Percentiles rank a stretch among this genome's conserved stretches.
These are phyloP conservation scores for Talaromyces sp. DNA, from an alignment of 2,329 filamentous ascomycete genomes.

Conservation along the genomic window DNA sequence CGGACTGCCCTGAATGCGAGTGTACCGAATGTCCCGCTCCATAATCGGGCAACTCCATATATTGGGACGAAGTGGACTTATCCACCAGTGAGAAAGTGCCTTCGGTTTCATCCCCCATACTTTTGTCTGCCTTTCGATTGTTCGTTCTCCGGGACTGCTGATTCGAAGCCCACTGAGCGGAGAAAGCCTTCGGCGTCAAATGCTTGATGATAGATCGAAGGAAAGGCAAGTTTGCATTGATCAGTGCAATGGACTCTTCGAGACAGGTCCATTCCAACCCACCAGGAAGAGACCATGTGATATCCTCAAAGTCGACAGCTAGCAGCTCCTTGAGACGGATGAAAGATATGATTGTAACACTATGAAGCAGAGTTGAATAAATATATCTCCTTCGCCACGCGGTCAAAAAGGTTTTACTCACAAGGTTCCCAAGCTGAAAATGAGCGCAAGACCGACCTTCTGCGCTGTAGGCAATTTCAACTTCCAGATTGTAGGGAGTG, in stretches of 20 bases:
- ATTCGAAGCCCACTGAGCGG: not conserved
- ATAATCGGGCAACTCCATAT: not conserved
- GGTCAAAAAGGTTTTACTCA: not conserved
- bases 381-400: not conserved
- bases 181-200: not conserved
- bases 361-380: not conserved
- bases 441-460: not conserved
- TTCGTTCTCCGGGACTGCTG: not conserved
- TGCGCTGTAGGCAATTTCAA: not conserved
- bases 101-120: not conserved
- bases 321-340: slow-evolving; percentile 3
- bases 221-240: slow-evolving; percentile 6
- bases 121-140: not conserved
- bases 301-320: slow-evolving; percentile 9
- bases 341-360: slow-evolving; percentile 5
- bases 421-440: not conserved
- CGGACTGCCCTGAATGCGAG: not conserved
- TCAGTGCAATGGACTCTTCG: slow-evolving; percentile 5
- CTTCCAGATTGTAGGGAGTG: not conserved
- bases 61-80: not conserved
- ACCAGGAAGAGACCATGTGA: slow-evolving; percentile 8
- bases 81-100: not conserved
- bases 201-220: slow-evolving; percentile 3
- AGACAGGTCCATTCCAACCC: slow-evolving; percentile 5
- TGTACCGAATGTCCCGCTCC: not conserved